Evolutionary conservation across 75 land plant genomes (phyloP), one percentile per base, ranked within the genome.

Genomic region (Selaginella tamariscina): DNA sequence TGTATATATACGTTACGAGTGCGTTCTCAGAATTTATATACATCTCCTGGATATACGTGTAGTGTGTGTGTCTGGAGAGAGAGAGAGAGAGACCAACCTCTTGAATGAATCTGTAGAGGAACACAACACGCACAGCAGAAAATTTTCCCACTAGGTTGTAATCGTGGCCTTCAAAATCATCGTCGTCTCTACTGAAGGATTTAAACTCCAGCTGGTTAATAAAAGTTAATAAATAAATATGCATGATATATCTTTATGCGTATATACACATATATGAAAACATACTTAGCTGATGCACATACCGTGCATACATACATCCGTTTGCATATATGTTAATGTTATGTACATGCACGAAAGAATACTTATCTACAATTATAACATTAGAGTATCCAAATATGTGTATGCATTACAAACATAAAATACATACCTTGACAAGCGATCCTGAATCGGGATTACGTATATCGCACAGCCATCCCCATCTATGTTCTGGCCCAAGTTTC

Each of bases 381-480:
- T n/a, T n/a, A n/a, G n/a, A n/a, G n/a, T n/a, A n/a, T n/a, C n/a
- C n/a, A n/a, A n/a, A n/a, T n/a, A n/a, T n/a, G n/a, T n/a, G n/a
- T n/a, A n/a, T n/a, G n/a, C n/a, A n/a, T n/a, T n/a, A n/a, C n/a
- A n/a, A n/a, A n/a, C n/a, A n/a, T 15, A 15, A 39, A 59, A 21
- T 8, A 23, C 15, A 21, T 75, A 95, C 99, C 91, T 95, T 82
- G 26, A 95, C 89, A 71, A 95, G 88, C 1, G 99, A 95, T 66
- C 84, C 96, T 70, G 69, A 74, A 31, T 83, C 87, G 54, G 86
- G 88, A 65, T 90, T 78, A 20, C 89, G 85, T 57, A 85, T 83
- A 73, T 95, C 90, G 80, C 91, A 95, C 13, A 90, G 81, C 99
- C 96, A 87, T 33, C 92, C 85, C 99, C 96, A 95, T 30, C 77